phyloP scores from a whole-genome alignment of 345 rosid genomes.

The Lepidium aucheri region DNA sequence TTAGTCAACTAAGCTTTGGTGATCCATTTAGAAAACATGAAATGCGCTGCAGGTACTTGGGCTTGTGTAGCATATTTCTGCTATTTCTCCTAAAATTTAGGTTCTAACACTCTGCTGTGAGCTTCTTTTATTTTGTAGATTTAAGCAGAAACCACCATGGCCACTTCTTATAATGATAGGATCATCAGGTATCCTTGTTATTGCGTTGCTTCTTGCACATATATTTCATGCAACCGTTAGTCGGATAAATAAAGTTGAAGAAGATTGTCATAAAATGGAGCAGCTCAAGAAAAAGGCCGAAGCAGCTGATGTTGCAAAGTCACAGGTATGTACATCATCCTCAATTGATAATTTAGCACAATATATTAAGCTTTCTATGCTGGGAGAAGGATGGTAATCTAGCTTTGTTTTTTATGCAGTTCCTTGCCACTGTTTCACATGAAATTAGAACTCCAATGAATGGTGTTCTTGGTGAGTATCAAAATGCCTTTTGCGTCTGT shows the following conservation, averaged over 20 bases:
- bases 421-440: constrained; percentile 98
- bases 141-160: constrained; percentile 81
- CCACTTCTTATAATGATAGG: constrained; percentile 58
- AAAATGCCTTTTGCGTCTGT: neutral
- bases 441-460: constrained; percentile 99
- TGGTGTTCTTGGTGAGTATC: constrained; percentile 86
- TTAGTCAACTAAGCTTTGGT: constrained; percentile 74
- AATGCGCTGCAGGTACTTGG: constrained; percentile 89
- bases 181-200: constrained; percentile 66
- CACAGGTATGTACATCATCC: constrained; percentile 52
- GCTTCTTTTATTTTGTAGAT: constrained; percentile 37
- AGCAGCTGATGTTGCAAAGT: constrained; percentile 95
- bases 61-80: neutral
- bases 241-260: constrained; percentile 83
- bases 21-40: constrained; percentile 94
- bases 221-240: constrained; percentile 74
- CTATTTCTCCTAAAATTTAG: neutral
- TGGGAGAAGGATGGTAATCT: constrained; percentile 8
- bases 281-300: constrained; percentile 73
- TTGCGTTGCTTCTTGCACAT: constrained; percentile 68
- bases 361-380: neutral
- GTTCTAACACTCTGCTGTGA: constrained; percentile 7
- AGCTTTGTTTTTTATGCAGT: constrained; percentile 39
- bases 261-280: constrained; percentile 68
- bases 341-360: neutral